Evolutionary conservation across 176 grass and related monocot species (phyloP), one percentile per base, ranked within the genome.

Genomic region (Lolium perenne): DNA sequence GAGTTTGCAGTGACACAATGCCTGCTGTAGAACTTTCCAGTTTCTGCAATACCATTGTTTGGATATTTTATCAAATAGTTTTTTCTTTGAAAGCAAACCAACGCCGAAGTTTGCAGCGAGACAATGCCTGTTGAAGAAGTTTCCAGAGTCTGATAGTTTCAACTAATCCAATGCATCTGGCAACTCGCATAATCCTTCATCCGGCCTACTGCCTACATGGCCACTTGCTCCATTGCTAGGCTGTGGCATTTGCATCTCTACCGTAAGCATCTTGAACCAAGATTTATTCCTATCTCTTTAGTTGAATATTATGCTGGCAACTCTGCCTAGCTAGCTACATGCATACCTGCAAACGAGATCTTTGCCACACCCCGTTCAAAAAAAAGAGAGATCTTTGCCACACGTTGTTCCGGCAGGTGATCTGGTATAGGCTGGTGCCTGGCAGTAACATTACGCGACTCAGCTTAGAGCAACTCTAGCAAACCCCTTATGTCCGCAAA

Each of bases 191-290:
- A 7, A 14, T 80, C 59, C 23, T 66, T 32, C 23, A 26, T 26
- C 18, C 15, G 64, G 64, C 64, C 64, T 38, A 6, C 71, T 12
- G 16, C 45, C 35, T 46, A 67, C 79, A 82, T 41, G 29, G 46
- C 69, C 85, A 82, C 78, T 82, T 87, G 78, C 78, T 81, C 71
- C 0, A 16, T 58, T 65, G 38, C 26, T 66, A 5, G 45, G 16
- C 25, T 70, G 80, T 40, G 21, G 15, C 3, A 21, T 81, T 55
- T 81, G 57, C 7, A 48, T 74, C 45, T 74, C 45, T 40, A 75
- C 61, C 5, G 2, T 12, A 8, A 8, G 60, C 81, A 83, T 64
- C 77, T 43, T 18, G 18, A 8, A 41, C 11, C 9, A 21, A 5
- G 74, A 88, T 84, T 63, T 15, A 49, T 70, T 60, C 49, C 15